Percentiles rank a stretch among this genome's conserved stretches.
phyloP scores from a whole-genome alignment of 2,329 filamentous ascomycete genomes.

The Penicillium brevicompactum region DNA sequence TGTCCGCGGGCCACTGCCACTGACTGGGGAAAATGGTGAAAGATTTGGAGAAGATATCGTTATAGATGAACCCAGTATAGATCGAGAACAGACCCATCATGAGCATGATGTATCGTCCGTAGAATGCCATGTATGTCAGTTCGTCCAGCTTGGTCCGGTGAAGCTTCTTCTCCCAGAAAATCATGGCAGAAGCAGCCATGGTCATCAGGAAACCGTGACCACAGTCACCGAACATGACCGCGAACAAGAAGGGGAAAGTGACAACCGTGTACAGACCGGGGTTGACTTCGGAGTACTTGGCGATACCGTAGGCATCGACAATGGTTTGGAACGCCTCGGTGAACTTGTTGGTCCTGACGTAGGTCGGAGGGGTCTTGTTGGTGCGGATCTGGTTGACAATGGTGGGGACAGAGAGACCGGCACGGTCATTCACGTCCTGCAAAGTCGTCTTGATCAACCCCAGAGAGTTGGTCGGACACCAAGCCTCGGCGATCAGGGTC shows the following conservation, averaged over 20 bases:
- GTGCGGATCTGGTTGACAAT: constrained; percentile 98
- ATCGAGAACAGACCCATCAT: constrained; percentile 98
- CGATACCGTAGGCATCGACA: constrained; percentile 96
- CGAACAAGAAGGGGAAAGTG: constrained; percentile 99
- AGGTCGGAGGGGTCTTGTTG: constrained; percentile 96
- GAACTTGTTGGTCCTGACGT: constrained; percentile 97
- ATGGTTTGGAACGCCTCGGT: constrained; percentile 98
- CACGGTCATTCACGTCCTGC: constrained; percentile 94
- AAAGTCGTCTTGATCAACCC: constrained; percentile 87
- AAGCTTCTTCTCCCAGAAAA: constrained; percentile 90
- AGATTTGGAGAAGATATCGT: constrained; percentile 93
- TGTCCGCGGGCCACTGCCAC: constrained; percentile 80
- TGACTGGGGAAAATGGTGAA: constrained; percentile 86
- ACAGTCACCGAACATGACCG: constrained; percentile 99
- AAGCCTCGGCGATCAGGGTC: constrained; percentile 95
- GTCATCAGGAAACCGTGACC: constrained; percentile 93
- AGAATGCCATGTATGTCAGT: constrained; percentile 97
- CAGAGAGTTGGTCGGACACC: constrained; percentile 91
- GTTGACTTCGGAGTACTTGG: constrained; percentile 97
- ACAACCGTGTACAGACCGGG: constrained; percentile 92
- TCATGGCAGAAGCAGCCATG: constrained; percentile 82
- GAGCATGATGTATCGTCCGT: constrained; percentile 96
- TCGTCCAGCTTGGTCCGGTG: constrained; percentile 88
- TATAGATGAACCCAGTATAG: constrained; percentile 96
- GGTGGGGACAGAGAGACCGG: constrained; percentile 93